These are phyloP conservation scores for Colletotrichum sojae DNA, from an alignment of 2,329 filamentous ascomycete species.

Conservation along the genomic window DNA sequence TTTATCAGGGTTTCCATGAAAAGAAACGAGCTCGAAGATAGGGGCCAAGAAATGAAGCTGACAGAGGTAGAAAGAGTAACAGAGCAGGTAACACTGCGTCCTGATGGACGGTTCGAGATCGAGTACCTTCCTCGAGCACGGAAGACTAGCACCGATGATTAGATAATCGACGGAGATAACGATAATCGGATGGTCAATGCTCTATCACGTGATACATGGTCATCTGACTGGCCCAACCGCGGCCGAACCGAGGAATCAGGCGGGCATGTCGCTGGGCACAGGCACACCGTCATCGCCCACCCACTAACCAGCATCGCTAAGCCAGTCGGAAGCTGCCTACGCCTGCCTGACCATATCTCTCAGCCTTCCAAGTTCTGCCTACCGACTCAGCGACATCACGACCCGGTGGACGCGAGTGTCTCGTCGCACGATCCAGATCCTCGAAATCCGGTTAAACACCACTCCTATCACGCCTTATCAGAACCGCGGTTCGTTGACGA, in stretches of 20 bases:
- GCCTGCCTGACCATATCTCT: constrained; percentile 30
- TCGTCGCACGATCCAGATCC: constrained; percentile 23
- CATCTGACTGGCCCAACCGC: constrained; percentile 37
- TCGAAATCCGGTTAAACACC: neutral
- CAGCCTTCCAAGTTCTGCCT: constrained; percentile 25
- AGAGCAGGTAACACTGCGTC: no score
- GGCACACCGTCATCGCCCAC: constrained; percentile 37
- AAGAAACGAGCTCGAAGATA: no score
- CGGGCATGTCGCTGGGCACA: constrained; percentile 33
- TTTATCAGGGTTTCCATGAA: no score
- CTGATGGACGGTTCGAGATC: neutral
- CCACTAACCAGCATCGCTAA: constrained; percentile 39
- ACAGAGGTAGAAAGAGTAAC: neutral
- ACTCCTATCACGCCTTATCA: neutral
- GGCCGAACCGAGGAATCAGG: constrained; percentile 17
- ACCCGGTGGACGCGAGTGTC: constrained; percentile 31
- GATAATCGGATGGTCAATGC: neutral
- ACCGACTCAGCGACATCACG: constrained; percentile 29
- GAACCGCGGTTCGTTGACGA: constrained; percentile 23
- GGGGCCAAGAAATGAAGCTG: no score
- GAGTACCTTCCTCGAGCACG: neutral
- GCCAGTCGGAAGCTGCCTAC: constrained; percentile 37
- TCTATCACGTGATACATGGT: constrained; percentile 24
- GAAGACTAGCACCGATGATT: neutral
- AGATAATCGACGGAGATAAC: neutral